A percentile compares a stretch with the other conserved stretches of the same genome.
Evolutionary conservation across 345 rosid genomes (phyloP).

Genomic region (Aquilaria sinensis): DNA sequence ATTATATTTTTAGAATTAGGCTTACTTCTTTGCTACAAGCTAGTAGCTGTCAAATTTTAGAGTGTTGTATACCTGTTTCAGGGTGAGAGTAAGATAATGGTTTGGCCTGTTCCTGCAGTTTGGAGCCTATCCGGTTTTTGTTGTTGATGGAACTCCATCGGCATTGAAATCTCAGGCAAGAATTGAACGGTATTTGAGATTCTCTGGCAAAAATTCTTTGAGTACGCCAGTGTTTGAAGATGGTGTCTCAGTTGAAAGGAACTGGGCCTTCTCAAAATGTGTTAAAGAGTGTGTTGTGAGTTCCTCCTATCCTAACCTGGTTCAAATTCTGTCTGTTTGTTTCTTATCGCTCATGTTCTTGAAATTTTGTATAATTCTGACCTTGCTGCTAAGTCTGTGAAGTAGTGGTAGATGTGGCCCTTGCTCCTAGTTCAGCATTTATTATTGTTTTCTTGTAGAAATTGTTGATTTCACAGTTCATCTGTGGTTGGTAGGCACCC

Average conservation of each 20-base stretch:
- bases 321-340: not conserved
- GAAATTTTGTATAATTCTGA: not conserved
- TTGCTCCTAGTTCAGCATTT: no score
- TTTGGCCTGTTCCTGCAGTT: slow-evolving; percentile 32
- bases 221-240: slow-evolving; percentile 31
- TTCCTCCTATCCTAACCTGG: not conserved
- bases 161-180: slow-evolving; percentile 73
- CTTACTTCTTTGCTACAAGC: not conserved
- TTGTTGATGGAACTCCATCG: slow-evolving; percentile 85
- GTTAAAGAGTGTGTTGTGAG: slow-evolving; percentile 80
- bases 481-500: no score
- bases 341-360: not conserved
- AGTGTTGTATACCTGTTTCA: not conserved
- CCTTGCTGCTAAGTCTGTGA: no score
- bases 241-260: slow-evolving; percentile 66
- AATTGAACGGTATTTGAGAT: slow-evolving; percentile 51
- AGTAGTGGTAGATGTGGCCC: no score
- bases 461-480: no score
- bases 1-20: not conserved
- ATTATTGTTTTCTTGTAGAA: no score
- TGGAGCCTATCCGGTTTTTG: slow-evolving; percentile 87
- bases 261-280: slow-evolving; percentile 41
- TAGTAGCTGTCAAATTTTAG: not conserved
- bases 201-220: slow-evolving; percentile 45
- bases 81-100: not conserved